Evolutionary conservation across 169 alveolate genomes (phyloP).

Genomic region (Plasmodium inui): DNA sequence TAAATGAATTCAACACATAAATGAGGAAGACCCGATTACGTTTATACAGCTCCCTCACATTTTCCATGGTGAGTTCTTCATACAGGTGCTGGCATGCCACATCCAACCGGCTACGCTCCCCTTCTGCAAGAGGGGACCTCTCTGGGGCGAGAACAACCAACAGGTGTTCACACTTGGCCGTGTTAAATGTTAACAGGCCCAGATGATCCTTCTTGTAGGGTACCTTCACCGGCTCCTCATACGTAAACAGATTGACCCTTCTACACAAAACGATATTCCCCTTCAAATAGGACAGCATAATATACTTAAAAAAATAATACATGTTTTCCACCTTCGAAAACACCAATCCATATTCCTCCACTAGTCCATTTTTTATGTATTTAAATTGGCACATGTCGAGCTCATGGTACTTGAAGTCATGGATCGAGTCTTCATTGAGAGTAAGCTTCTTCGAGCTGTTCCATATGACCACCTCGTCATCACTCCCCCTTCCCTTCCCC

Average conservation of each 20-base stretch:
- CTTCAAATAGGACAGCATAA: slow-evolving; percentile 41
- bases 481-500: background rate
- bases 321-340: slow-evolving; percentile 14
- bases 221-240: background rate
- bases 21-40: slow-evolving; percentile 45
- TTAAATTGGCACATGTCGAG: slow-evolving; percentile 57
- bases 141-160: slow-evolving; percentile 13
- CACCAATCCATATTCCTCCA: slow-evolving; percentile 45
- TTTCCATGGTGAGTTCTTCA: slow-evolving; percentile 32
- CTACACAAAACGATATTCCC: slow-evolving; percentile 16
- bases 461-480: background rate
- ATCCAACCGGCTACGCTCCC: background rate
- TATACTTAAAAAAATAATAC: slow-evolving; percentile 60
- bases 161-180: slow-evolving; percentile 40
- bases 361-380: slow-evolving; percentile 16
- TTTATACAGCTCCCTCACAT: slow-evolving; percentile 45
- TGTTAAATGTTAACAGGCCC: slow-evolving; percentile 20
- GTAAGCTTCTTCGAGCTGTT: background rate
- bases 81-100: slow-evolving; percentile 3
- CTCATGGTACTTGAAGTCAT: slow-evolving; percentile 40
- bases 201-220: slow-evolving; percentile 18
- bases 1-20: slow-evolving; percentile 30
- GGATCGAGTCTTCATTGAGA: slow-evolving; percentile 40
- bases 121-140: background rate
- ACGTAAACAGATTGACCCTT: slow-evolving; percentile 2